Percentiles rank a stretch among this genome's conserved stretches.
These are phyloP conservation scores for Penicillium canariense DNA, from an alignment of 495 filamentous ascomycete genomes.

Conservation along the genomic window DNA sequence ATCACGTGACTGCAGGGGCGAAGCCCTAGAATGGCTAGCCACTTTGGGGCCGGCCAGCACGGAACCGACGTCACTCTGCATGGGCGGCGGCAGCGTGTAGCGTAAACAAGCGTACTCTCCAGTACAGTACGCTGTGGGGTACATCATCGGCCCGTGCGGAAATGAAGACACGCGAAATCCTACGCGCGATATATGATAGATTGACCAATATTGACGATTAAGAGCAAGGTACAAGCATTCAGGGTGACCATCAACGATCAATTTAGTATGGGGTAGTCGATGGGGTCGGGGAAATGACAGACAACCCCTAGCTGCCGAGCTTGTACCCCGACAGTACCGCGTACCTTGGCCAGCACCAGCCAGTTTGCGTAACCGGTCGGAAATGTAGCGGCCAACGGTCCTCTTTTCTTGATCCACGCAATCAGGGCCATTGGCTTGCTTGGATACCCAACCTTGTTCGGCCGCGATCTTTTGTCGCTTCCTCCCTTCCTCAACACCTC, in stretches of 20 bases:
- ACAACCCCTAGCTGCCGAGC: background rate
- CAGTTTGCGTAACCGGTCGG: slow-evolving; percentile 19
- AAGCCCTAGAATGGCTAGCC: slow-evolving; percentile 24
- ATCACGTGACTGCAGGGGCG: slow-evolving; percentile 23
- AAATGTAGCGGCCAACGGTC: background rate
- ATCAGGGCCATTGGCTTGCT: slow-evolving; percentile 29
- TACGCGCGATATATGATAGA: too few relatives aligned
- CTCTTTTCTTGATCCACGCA: slow-evolving; percentile 22
- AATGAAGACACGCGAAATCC: too few relatives aligned
- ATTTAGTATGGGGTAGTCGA: background rate
- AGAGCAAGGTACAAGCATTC: too few relatives aligned
- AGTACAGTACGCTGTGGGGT: slow-evolving; percentile 14
- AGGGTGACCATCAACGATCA: background rate
- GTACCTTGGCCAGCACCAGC: slow-evolving; percentile 16
- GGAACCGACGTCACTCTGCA: slow-evolving; percentile 37
- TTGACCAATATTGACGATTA: too few relatives aligned
- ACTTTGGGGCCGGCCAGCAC: slow-evolving; percentile 10
- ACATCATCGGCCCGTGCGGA: background rate
- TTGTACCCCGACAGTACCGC: slow-evolving; percentile 13
- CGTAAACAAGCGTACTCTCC: slow-evolving; percentile 27
- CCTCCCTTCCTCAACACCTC: background rate
- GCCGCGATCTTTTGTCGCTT: slow-evolving; percentile 4
- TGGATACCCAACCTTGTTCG: slow-evolving; percentile 32
- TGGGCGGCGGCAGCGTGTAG: background rate
- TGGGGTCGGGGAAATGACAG: background rate